phyloP scores from a whole-genome alignment of 2,329 filamentous ascomycete species.

The Penicillium carneum region DNA sequence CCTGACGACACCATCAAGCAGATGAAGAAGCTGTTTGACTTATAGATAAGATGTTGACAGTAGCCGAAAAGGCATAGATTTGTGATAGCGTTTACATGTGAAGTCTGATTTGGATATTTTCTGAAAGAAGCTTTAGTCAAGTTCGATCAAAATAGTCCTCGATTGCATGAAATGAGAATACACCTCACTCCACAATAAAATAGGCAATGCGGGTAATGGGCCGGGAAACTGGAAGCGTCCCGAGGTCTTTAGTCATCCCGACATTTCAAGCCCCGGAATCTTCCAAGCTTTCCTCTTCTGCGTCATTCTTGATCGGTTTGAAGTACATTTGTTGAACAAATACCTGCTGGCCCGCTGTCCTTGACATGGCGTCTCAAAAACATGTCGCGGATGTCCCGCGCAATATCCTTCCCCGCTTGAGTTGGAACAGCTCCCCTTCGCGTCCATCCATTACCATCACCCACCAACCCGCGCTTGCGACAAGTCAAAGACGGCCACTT shows the following conservation, averaged over 20 bases:
- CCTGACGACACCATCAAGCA: constrained; percentile 83
- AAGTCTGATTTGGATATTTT: constrained; percentile 12
- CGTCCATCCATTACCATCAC: constrained; percentile 42
- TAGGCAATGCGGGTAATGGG: neutral
- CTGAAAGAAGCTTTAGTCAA: neutral
- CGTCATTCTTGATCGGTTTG: neutral
- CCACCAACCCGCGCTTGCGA: constrained; percentile 37
- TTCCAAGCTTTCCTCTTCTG: constrained; percentile 3
- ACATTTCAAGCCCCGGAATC: constrained; percentile 3
- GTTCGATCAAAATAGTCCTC: constrained; percentile 12
- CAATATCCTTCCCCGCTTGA: constrained; percentile 52
- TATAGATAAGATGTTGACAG: constrained; percentile 53
- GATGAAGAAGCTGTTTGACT: constrained; percentile 79
- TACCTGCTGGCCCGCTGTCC: constrained; percentile 1
- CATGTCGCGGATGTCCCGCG: constrained; percentile 54
- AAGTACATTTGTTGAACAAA: neutral
- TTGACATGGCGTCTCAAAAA: constrained; percentile 52
- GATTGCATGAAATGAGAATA: constrained; percentile 4
- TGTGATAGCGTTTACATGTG: constrained; percentile 31
- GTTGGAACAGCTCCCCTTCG: constrained; percentile 50
- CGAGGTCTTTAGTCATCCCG: constrained; percentile 16
- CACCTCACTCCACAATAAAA: neutral
- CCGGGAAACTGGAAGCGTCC: constrained; percentile 15
- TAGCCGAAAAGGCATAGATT: constrained; percentile 17
- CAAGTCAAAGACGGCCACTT: constrained; percentile 36